phyloP scores from a whole-genome alignment of 805 yeast genomes.

The Sugiyamaella boreocaroliniensis region DNA sequence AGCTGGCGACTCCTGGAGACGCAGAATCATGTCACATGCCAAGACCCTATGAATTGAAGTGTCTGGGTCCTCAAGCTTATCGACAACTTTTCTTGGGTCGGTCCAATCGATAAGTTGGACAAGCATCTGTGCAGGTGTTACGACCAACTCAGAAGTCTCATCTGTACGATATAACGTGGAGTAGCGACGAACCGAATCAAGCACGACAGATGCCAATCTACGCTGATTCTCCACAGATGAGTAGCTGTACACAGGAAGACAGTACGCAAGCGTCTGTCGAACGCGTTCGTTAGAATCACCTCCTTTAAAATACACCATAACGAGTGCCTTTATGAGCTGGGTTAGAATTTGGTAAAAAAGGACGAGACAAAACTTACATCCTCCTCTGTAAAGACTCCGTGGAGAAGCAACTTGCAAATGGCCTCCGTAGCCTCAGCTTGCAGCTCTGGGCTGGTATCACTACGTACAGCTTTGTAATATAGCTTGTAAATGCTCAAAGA shows the following conservation, averaged over 20 bases:
- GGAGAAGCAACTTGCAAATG: conserved; percentile 69
- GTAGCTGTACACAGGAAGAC: conserved; percentile 81
- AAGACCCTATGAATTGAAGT: conserved; percentile 52
- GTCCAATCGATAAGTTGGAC: conserved; percentile 81
- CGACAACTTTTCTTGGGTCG: conserved; percentile 46
- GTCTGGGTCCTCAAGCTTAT: conserved; percentile 42
- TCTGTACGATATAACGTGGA: conserved; percentile 35
- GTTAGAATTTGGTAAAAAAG: not conserved
- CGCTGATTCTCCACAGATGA: conserved; percentile 69
- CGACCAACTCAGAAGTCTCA: conserved; percentile 29
- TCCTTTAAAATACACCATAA: conserved; percentile 56
- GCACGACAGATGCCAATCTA: conserved; percentile 43
- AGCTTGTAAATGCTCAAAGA: conserved; percentile 54
- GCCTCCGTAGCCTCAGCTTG: conserved; percentile 85
- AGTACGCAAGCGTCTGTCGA: conserved; percentile 74
- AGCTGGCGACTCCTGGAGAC: conserved; percentile 41
- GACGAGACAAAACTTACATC: conserved; percentile 30
- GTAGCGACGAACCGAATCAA: conserved; percentile 37
- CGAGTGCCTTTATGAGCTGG: conserved; percentile 46
- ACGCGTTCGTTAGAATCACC: conserved; percentile 63
- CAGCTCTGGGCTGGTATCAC: conserved; percentile 47
- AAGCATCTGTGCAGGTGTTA: conserved; percentile 46
- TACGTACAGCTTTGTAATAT: conserved; percentile 56
- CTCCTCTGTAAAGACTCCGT: conserved; percentile 65
- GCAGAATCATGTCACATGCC: conserved; percentile 47